Evolutionary conservation across 1,284 basidiomycete species (phyloP), one percentile per base, ranked within the genome.

Genomic region (Kalmanozyma brasiliensis): DNA sequence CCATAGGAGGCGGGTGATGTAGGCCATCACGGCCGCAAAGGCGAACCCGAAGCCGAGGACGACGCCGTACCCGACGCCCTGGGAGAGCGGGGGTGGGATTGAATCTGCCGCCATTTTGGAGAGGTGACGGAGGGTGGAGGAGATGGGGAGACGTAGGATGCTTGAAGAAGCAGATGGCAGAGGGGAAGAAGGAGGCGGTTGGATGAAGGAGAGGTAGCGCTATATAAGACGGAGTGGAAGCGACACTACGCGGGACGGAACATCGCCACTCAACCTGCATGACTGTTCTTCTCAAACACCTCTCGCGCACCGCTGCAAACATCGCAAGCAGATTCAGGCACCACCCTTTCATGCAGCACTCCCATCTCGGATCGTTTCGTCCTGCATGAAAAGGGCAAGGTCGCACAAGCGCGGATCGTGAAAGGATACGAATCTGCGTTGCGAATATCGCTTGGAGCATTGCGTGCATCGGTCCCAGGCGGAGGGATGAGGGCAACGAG

Each of bases 41-140:
- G 73, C 69, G n/a, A 71, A 56, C 0, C 77, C 74, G 34, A 79
- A 60, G 14, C 81, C 80, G 23, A 81, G 59, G n/a, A 80, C 70
- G 16, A 80, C 76, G 36, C 80, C 80, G 47, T 79, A 82, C 9
- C 80, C 77, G 33, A 61, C 72, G 13, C 79, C 77, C 35, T 81
- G 77, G 22, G 49, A 56, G n/a, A 79, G 67, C 4, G 77, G 74
- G 0, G 70, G 65, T 9, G 53, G 49, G 42, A 73, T 73, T 8
- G 58, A 61, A 49, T 67, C 57, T 36, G 57, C 63, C 19, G 63
- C 47, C 56, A 60, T 61, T 35, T 53, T 61, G 26, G 26, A 7
- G 26, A 29, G 26, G 11, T 6, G 26, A 29, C 7, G 26, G 26
- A 29, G 26, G 26, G 26, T 7, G 26, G 26, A 29, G 26, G 7